Base-by-base conservation (phyloP, 768 basidiomycete genomes). In the Russula compacta region DNA sequence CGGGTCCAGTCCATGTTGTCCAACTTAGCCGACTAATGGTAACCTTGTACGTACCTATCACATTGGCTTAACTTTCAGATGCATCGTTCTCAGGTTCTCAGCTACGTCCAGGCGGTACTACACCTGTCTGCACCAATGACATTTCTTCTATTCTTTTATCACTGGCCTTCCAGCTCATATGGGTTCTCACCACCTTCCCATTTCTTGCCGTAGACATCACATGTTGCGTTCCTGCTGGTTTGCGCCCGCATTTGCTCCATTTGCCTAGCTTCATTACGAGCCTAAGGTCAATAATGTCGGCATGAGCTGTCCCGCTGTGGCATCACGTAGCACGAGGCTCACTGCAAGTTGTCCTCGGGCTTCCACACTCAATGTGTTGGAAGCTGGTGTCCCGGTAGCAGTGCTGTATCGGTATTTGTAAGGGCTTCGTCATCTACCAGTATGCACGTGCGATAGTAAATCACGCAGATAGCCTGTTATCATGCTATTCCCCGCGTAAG, bases 111-210 rank as follows among this genome's bases (percentile, higher is more conserved):
- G 24, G 24, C 24, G 24, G 24, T 29, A 29, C 24, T 29, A 29
- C 24, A 29, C 24, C 24, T 29, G 24, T 29, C 24, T 3, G 2
- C 24, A 2, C 24, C 24, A 29, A 29, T 61, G 17, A 33, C 46
- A 60, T 24, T 43, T 39, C 48, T 61, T 61, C 60, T 50, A 35
- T 57, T 61, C 44, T 46, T 32, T 40, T 56, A 56, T 44, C 21
- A n/a, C 33, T 54, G 12, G 39, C 10, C 33, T 51, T 46, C 43
- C 21, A 19, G 39, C n/a, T 19, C 15, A 8, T 33, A 21, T 39
- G 39, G 38, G 24, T 40, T 47, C 50, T 40, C 29, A 44, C 36
- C 36, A 36, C 36, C 49, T 57, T 48, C 24, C 42, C 56, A 46
- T 33, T 38, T 52, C 19, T 39, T 38, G 43, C 38, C 56, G 40